phyloP scores from a whole-genome alignment of 1,284 basidiomycete species.

The Cryptococcus sp. region DNA sequence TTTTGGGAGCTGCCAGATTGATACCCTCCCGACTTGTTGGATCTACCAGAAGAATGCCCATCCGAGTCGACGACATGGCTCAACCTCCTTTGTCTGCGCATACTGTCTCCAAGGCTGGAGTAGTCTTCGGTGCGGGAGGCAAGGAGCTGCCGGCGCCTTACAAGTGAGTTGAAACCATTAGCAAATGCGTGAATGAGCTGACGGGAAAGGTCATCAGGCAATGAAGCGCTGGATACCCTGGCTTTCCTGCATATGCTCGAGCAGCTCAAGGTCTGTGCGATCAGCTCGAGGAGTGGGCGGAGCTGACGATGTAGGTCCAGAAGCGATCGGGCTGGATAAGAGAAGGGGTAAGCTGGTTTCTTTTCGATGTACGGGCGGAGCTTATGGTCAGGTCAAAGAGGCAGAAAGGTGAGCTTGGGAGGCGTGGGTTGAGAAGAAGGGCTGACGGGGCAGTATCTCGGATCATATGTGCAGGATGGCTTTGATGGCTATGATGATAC shows the following conservation, averaged over 20 bases:
- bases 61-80: conserved; percentile 2
- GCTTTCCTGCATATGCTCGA: conserved; percentile 86
- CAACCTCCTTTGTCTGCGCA: conserved; percentile 1
- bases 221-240: conserved; percentile 61
- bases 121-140: conserved; percentile 34
- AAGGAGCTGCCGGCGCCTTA: conserved; percentile 37
- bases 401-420: conserved; percentile 62
- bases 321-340: conserved; percentile 93
- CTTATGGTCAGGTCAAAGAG: conserved; percentile 62
- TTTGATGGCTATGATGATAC: conserved; percentile 73
- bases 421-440: background rate
- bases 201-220: conserved; percentile 54
- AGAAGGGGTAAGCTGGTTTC: conserved; percentile 55
- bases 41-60: conserved; percentile 2
- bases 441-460: conserved; percentile 59
- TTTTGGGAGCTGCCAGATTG: background rate
- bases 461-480: conserved; percentile 99
- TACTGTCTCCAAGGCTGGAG: conserved; percentile 4
- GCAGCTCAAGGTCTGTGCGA: conserved; percentile 63
- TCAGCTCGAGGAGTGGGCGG: background rate
- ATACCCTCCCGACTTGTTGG: too few relatives aligned
- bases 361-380: too few relatives aligned
- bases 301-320: conserved; percentile 60
- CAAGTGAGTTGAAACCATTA: conserved; percentile 26
- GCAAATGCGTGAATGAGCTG: conserved; percentile 35